Evolutionary conservation across 208 protist species (phyloP).

Genomic region (Leishmania tarentolae): DNA sequence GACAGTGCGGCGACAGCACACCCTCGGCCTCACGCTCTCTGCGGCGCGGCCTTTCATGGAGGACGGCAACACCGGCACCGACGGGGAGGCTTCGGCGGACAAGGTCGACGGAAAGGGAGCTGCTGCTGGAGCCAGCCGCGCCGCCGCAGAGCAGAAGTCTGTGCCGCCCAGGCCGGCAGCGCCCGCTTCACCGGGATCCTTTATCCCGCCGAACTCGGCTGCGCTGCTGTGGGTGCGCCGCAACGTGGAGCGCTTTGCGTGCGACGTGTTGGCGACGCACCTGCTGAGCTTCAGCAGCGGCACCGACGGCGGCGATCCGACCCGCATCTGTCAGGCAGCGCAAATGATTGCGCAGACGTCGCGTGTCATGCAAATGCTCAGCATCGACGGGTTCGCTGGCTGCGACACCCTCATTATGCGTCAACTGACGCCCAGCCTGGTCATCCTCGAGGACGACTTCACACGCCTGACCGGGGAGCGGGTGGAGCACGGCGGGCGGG

Average conservation of each 20-base stretch:
- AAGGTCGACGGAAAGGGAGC: not conserved
- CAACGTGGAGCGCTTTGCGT: conserved; percentile 67
- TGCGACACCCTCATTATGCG: conserved; percentile 73
- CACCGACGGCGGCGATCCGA: conserved; percentile 78
- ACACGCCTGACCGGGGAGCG: conserved; percentile 48
- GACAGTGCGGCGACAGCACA: conserved; percentile 66
- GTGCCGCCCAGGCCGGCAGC: not conserved
- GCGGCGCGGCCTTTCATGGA: conserved; percentile 20
- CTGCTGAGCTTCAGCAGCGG: conserved; percentile 80
- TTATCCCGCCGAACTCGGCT: conserved; percentile 70
- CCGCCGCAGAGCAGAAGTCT: not conserved
- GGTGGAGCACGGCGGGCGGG: conserved; percentile 49
- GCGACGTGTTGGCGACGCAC: conserved; percentile 67
- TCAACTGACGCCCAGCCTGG: conserved; percentile 70
- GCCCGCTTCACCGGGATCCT: conserved; percentile 1
- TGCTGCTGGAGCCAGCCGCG: not conserved
- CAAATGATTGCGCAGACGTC: conserved; percentile 63
- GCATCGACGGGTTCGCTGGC: conserved; percentile 58
- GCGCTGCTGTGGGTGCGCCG: conserved; percentile 79
- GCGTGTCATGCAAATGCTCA: conserved; percentile 55
- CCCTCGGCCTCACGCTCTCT: conserved; percentile 46
- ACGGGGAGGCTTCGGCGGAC: not conserved
- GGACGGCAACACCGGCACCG: not conserved
- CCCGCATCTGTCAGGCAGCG: conserved; percentile 72
- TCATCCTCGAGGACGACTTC: conserved; percentile 75